Percentiles rank a stretch among this genome's conserved stretches.
Conservation (phyloP, 495 filamentous ascomycete species). For the Hypoxylon crocopeplum region DNA sequence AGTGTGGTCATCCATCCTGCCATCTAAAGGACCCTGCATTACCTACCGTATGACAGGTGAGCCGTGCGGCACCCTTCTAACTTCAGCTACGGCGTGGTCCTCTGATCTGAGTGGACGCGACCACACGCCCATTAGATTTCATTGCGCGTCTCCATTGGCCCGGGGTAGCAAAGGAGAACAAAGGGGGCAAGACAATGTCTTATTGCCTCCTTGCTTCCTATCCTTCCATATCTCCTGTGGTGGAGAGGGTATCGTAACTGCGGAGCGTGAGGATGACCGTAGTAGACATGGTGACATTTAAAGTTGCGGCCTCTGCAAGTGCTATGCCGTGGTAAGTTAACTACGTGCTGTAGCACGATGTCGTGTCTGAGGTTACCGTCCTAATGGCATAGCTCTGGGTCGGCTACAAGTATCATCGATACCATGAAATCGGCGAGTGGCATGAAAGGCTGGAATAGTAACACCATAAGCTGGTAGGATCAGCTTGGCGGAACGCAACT, state of each 20-base stretch:
- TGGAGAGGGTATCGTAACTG: conserved; percentile 4
- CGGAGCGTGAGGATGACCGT: conserved; percentile 13
- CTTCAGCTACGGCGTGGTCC: conserved; percentile 7
- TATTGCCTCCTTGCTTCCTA: too few species aligned
- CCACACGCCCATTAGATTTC: background rate
- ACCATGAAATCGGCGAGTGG: conserved; percentile 24
- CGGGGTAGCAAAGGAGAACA: conserved; percentile 5
- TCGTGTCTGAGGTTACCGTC: conserved; percentile 18
- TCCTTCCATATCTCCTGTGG: conserved; percentile 1
- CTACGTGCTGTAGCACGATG: conserved; percentile 18
- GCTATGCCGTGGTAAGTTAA: conserved; percentile 13
- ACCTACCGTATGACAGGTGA: background rate
- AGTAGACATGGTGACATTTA: conserved; percentile 27
- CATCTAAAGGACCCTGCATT: conserved; percentile 2
- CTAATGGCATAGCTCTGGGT: conserved; percentile 16
- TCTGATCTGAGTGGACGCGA: conserved; percentile 8
- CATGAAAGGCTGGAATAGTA: conserved; percentile 28
- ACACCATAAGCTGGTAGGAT: conserved; percentile 32
- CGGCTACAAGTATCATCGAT: conserved; percentile 24
- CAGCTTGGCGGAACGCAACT: conserved; percentile 33
- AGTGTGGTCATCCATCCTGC: background rate
- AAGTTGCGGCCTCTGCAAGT: conserved; percentile 18
- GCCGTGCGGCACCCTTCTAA: conserved; percentile 1
- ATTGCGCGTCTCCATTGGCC: conserved; percentile 16
- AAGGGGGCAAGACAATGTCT: background rate